phyloP scores from a whole-genome alignment of 345 rosid species.

The Ceriops tagal region DNA sequence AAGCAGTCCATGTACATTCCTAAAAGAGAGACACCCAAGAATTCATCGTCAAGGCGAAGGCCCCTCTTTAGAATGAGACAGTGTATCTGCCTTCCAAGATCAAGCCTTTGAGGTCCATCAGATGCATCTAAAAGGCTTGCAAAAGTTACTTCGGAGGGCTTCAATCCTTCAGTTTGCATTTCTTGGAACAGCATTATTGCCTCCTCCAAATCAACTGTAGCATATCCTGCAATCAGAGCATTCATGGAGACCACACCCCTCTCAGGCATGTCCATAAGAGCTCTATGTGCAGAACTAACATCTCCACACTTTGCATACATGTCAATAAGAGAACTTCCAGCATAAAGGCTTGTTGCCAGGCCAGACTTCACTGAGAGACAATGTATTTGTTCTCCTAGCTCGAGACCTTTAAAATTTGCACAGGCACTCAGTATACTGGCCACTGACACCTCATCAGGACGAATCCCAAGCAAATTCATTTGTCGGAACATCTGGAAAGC shows the following conservation, averaged over 20 bases:
- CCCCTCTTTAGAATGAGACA: slow-evolving; percentile 58
- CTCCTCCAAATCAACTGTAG: slow-evolving; percentile 44
- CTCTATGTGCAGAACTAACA: slow-evolving; percentile 41
- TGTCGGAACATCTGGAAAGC: slow-evolving; percentile 65
- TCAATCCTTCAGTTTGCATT: slow-evolving; percentile 57
- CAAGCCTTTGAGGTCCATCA: slow-evolving; percentile 43
- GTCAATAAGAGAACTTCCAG: slow-evolving; percentile 87
- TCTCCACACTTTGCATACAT: slow-evolving; percentile 75
- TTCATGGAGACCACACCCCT: slow-evolving; percentile 70
- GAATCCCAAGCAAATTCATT: slow-evolving; percentile 47
- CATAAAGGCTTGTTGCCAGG: slow-evolving; percentile 65
- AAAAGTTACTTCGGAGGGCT: slow-evolving; percentile 70
- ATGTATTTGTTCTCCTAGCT: slow-evolving; percentile 62
- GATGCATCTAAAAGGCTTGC: slow-evolving; percentile 81
- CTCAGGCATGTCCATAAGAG: slow-evolving; percentile 54
- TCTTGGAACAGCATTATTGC: slow-evolving; percentile 51
- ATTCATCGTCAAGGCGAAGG: slow-evolving; percentile 51
- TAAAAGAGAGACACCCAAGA: slow-evolving; percentile 66
- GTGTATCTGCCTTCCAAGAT: slow-evolving; percentile 68
- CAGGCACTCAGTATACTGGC: slow-evolving; percentile 78
- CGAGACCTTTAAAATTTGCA: slow-evolving; percentile 58
- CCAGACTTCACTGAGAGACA: slow-evolving; percentile 64
- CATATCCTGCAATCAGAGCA: slow-evolving; percentile 81
- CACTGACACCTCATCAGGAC: slow-evolving; percentile 77
- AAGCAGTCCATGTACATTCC: slow-evolving; percentile 69